Evolutionary conservation across 1,284 basidiomycete species (phyloP), one percentile per base, ranked within the genome.

Genomic region (Ganoderma resinaceum): DNA sequence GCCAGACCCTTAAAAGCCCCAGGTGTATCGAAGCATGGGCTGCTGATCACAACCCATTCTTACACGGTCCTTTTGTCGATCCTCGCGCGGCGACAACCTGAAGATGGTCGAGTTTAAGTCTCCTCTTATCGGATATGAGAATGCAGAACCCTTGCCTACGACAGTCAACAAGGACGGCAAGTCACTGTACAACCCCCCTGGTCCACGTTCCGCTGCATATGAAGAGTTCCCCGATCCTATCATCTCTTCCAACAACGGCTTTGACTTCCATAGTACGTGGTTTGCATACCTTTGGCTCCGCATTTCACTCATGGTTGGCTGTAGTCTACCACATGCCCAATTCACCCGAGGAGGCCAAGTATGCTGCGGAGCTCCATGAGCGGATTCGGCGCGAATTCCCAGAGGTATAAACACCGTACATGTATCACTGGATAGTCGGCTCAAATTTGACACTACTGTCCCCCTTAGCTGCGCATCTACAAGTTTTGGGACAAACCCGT

Each of bases 341-440:
- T n/a, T 79, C 82, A n/a, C 77, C 82, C 2, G 75, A 76, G 4
- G 83, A 93, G 63, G 67, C 78, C 0, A 78, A 84, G 60, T 87
- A 85, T 65, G 91, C 89, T 0, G 81, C 79, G n/a, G 82, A 87
- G 62, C 80, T 93, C 59, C 88, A 92, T 70, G 88, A 90, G 70
- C 82, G 87, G n/a, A 82, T 93, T 49, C 78, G 85, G 20, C 77
- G 86, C 66, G 91, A 93, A 74, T 93, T 92, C 77, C 91, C 92
- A 29, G 92, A 93, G 83, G 89, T 87, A 58, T 33, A 14, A 23
- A 26, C 16, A n/a, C n/a, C n/a, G n/a, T n/a, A n/a, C n/a, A n/a
- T n/a, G n/a, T n/a, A 14, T 18, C 31, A 18, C 26, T 42, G 29
- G 20, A 63, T 31, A 43, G 8, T 33, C 35, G n/a, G 4, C 37